Conservation (phyloP, 2,329 filamentous ascomycete species). For the Nemania diffusa region DNA sequence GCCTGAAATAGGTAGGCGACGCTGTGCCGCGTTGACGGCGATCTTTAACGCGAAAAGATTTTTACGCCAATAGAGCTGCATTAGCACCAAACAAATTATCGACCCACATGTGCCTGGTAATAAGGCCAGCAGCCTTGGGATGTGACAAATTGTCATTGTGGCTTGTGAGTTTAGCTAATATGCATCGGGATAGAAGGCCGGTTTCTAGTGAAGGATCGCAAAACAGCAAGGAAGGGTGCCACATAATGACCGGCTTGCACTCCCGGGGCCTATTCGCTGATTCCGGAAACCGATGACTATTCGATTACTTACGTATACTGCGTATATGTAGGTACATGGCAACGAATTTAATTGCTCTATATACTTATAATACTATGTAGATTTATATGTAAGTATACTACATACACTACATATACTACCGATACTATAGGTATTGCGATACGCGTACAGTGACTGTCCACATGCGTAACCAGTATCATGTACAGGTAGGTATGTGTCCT, state of each 20-base stretch:
- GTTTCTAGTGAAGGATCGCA: neutral
- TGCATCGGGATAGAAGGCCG: neutral
- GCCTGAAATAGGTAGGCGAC: neutral
- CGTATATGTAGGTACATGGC: too few species aligned
- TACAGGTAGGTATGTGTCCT: too few species aligned
- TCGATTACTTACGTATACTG: too few species aligned
- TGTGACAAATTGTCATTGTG: conserved; percentile 13
- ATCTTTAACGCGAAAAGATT: neutral
- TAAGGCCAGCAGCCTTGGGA: neutral
- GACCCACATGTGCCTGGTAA: neutral
- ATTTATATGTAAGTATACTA: neutral
- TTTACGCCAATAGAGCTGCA: neutral
- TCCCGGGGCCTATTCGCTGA: conserved; percentile 1
- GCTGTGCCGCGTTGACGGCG: neutral
- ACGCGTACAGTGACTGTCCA: too few species aligned
- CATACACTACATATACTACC: too few species aligned
- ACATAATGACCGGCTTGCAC: neutral
- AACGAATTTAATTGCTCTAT: too few species aligned
- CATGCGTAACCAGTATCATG: too few species aligned
- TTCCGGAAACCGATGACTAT: neutral
- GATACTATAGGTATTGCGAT: too few species aligned
- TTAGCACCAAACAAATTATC: conserved; percentile 1
- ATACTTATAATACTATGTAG: neutral
- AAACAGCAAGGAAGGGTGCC: conserved; percentile 2
- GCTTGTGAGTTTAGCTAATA: neutral